Conservation (phyloP, 1,284 basidiomycete genomes). For the Ceratobasidium sp. region DNA sequence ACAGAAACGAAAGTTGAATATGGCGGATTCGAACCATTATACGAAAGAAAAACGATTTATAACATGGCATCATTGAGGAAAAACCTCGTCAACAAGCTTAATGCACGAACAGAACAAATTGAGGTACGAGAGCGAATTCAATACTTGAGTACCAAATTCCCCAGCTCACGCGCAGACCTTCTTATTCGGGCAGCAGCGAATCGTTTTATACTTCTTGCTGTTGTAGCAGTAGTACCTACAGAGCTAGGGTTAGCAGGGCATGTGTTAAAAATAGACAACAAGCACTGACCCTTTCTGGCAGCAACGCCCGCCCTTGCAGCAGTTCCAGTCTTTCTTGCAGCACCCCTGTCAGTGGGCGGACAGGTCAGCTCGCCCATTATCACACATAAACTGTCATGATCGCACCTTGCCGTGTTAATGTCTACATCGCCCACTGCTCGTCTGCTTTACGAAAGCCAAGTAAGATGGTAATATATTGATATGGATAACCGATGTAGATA, state of each 20-base stretch:
- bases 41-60: too few relatives aligned
- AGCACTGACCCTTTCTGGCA: conserved; percentile 1
- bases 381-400: not conserved
- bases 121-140: not conserved
- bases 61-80: too few relatives aligned
- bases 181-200: conserved; percentile 26
- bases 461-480: too few relatives aligned
- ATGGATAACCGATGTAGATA: too few relatives aligned
- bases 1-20: too few relatives aligned
- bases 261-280: not conserved
- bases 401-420: not conserved
- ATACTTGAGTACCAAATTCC: not conserved
- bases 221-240: conserved; percentile 16
- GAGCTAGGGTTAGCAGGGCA: not conserved
- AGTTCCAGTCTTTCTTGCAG: conserved; percentile 20
- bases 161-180: conserved; percentile 1
- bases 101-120: not conserved
- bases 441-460: too few relatives aligned
- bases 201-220: not conserved
- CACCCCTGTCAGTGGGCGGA: not conserved
- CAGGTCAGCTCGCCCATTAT: not conserved
- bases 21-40: too few relatives aligned
- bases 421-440: too few relatives aligned
- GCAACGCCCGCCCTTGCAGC: conserved; percentile 22
- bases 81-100: not conserved